Evolutionary conservation across 2,329 filamentous ascomycete genomes (phyloP), one percentile per base, ranked within the genome.

Genomic region (Neocatenulostroma microsporum): DNA sequence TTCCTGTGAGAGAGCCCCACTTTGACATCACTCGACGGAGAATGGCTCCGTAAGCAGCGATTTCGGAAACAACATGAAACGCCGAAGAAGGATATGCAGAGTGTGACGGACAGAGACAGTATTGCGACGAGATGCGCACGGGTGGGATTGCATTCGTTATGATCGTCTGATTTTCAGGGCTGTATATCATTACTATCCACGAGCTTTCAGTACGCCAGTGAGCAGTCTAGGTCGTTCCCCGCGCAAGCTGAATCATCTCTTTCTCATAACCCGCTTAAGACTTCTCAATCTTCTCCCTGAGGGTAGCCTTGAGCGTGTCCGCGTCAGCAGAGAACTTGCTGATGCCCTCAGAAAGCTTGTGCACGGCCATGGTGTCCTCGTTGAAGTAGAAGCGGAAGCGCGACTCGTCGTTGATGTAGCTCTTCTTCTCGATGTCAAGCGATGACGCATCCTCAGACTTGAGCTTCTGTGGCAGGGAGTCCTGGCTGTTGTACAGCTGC

Each of bases 301-400:
- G 75, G 59, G 94, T 88, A 48, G 78, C 76, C 83, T 96, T 96
- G 56, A 98, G 80, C 42, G 86, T 94, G 51, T 88, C 71, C 52
- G 91, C 88, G 61, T 98, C 91, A 54, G 91, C 91, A 41, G 91
- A 89, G 61, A 98, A 98, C 74, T 95, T 95, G 76, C 85, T 93
- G 75, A 98, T 98, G 69, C 91, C 91, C 72, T 98, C 91, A 46
- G 88, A 84, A 56, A 98, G 80, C 83, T 98, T 98, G 82, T 96
- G 88, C 51, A 94, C 86, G 47, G 85, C 91, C 91, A 98, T 98
- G 67, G 89, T 83, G 61, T 98, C 87, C 77, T 98, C 91, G 77
- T 98, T 98, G 80, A 98, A 94, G 70, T 88, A 84, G 74, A 95
- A 98, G 66, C 91, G 87, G 88, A 96, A 98, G 33, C 68, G 60